These are phyloP conservation scores for Aspergillus conjunctus DNA, from an alignment of 495 filamentous ascomycete genomes.

Conservation along the genomic window DNA sequence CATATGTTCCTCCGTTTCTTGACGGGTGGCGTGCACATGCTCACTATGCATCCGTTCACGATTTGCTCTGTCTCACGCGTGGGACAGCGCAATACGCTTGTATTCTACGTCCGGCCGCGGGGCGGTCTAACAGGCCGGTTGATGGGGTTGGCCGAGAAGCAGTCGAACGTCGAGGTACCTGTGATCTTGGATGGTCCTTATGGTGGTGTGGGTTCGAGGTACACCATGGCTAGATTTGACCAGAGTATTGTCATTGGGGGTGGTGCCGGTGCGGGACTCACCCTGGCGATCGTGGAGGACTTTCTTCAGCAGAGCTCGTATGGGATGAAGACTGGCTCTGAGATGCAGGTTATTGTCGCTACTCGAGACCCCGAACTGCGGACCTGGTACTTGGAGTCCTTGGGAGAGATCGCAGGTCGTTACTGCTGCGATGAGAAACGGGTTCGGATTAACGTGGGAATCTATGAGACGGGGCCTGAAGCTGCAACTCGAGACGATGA, in stretches of 20 bases:
- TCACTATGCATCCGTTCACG: slow-evolving; percentile 56
- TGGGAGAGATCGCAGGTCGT: slow-evolving; percentile 27
- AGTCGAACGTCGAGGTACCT: slow-evolving; percentile 30
- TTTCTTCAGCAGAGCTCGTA: slow-evolving; percentile 42
- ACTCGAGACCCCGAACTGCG: slow-evolving; percentile 31
- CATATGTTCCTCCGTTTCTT: slow-evolving; percentile 55
- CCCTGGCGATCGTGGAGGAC: slow-evolving; percentile 35
- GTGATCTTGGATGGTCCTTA: slow-evolving; percentile 55
- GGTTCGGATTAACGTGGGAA: not conserved
- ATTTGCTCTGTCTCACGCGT: slow-evolving; percentile 44
- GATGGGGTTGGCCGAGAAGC: slow-evolving; percentile 30
- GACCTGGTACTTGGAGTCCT: slow-evolving; percentile 28
- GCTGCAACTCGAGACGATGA: not conserved
- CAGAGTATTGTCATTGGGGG: slow-evolving; percentile 52
- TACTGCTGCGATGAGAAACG: not conserved
- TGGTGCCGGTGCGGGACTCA: slow-evolving; percentile 58
- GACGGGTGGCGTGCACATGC: slow-evolving; percentile 34
- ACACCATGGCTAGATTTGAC: slow-evolving; percentile 42
- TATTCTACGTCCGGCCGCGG: slow-evolving; percentile 47
- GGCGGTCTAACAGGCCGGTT: slow-evolving; percentile 49
- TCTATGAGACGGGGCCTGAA: not conserved
- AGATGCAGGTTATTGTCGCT: slow-evolving; percentile 29
- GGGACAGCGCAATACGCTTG: slow-evolving; percentile 29
- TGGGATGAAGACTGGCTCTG: slow-evolving; percentile 11
- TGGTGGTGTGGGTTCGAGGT: slow-evolving; percentile 47